phyloP scores from a whole-genome alignment of 306 rosid species.

The Pyrus communis region DNA sequence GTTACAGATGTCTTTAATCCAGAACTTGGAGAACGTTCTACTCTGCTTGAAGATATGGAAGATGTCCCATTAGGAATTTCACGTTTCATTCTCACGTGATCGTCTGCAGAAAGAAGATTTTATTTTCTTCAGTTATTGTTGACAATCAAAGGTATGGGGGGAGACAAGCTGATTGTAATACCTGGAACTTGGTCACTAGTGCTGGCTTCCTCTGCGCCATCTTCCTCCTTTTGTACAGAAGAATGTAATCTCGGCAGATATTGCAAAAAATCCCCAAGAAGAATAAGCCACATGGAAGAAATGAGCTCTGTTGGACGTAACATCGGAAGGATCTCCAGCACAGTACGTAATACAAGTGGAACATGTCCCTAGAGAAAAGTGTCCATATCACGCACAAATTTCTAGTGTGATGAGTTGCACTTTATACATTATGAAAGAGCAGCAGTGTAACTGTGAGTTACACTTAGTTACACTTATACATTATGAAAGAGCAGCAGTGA shows the following conservation, averaged over 20 bases:
- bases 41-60: conserved; percentile 36
- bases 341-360: conserved; percentile 73
- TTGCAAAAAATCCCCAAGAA: conserved; percentile 63
- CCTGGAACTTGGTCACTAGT: conserved; percentile 40
- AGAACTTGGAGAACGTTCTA: conserved; percentile 43
- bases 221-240: conserved; percentile 47
- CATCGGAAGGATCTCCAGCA: conserved; percentile 76
- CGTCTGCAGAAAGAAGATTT: conserved; percentile 43
- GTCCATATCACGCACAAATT: not conserved
- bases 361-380: conserved; percentile 60
- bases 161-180: conserved; percentile 23
- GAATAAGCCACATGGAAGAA: conserved; percentile 86
- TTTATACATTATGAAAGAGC: not conserved
- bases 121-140: not conserved
- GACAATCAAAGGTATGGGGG: conserved; percentile 12
- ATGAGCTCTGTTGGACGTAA: conserved; percentile 61
- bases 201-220: conserved; percentile 48
- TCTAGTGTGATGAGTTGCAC: not conserved
- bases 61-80: conserved; percentile 50
- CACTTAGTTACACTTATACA: not conserved
- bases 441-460: no score
- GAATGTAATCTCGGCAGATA: conserved; percentile 76
- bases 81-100: conserved; percentile 23
- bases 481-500: no score
- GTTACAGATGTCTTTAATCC: conserved; percentile 36